Percentiles rank a stretch among this genome's conserved stretches.
These are phyloP conservation scores for Cadophora gregata DNA, from an alignment of 2,329 filamentous ascomycete species.

Conservation along the genomic window DNA sequence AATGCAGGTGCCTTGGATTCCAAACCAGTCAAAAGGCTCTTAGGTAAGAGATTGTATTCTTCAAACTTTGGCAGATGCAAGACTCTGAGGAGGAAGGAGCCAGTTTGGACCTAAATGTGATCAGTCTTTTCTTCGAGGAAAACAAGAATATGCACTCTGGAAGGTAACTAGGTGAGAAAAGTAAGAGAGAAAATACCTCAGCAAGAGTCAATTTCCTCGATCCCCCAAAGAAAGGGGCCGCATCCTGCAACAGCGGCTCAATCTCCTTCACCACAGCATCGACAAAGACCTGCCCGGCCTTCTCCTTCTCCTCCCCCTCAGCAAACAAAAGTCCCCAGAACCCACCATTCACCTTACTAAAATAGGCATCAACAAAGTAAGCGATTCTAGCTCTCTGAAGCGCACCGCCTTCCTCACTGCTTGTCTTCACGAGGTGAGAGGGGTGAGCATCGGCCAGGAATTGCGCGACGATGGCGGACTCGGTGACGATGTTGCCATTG, in stretches of 20 bases:
- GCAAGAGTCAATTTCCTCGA: constrained; percentile 70
- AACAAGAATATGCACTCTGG: neutral
- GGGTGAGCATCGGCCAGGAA: constrained; percentile 75
- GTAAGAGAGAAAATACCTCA: constrained; percentile 61
- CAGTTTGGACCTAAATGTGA: constrained; percentile 60
- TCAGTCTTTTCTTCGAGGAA: constrained; percentile 18
- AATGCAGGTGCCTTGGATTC: constrained; percentile 67
- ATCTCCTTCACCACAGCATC: constrained; percentile 69
- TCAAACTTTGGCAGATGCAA: constrained; percentile 56
- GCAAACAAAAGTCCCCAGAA: constrained; percentile 53
- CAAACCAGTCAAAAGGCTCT: constrained; percentile 53
- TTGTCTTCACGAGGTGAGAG: constrained; percentile 66
- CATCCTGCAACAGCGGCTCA: constrained; percentile 68
- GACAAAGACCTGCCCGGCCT: constrained; percentile 58
- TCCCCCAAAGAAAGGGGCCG: constrained; percentile 68
- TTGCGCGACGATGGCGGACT: constrained; percentile 75
- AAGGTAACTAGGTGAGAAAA: neutral
- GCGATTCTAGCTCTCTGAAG: constrained; percentile 68
- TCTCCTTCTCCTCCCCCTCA: constrained; percentile 54
- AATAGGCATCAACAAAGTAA: constrained; percentile 76
- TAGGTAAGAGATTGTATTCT: constrained; percentile 60
- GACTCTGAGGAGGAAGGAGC: constrained; percentile 70
- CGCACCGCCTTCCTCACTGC: constrained; percentile 58
- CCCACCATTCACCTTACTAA: constrained; percentile 62
- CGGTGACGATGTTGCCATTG: constrained; percentile 70